Evolutionary conservation across 108 stramenopile species (phyloP), one percentile per base, ranked within the genome.

Genomic region (Chaetoceros muelleri): DNA sequence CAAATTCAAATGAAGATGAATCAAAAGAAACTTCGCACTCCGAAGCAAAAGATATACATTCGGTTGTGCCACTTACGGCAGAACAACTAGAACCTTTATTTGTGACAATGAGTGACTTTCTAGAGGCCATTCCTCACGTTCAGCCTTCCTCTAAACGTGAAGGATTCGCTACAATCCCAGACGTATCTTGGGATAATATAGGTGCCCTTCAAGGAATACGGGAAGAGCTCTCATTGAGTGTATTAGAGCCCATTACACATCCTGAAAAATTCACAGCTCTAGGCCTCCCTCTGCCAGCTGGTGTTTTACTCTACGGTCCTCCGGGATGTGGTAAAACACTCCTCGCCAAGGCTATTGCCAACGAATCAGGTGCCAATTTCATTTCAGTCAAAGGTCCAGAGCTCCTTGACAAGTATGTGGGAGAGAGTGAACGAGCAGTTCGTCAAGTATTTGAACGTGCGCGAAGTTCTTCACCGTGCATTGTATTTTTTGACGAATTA

Each of bases 401-500:
- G 60, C 67, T 92, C 21, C 70, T 92, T 48, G 86, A 88, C 70
- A 92, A 85, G 53, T 98, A 95, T 59, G 96, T 99, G 8, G 99
- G 99, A 21, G 97, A 98, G 73, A 90, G 89, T 60, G 97, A 99
- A 71, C 91, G 81, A 25, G 85, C 85, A 3, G 97, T 99, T 16
- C 82, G 96, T 19, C 67, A 88, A 31, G 89, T 97, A 0, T 93
- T 94, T 65, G 88, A 88, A 53, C 74, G 86, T 24, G 95, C 96
- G 0, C 64, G 92, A 1, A 73, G 78, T 62, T 86, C 82, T 27
- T 78, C 86, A 62, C 99, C 99, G 18, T 98, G 96, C 62, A 85
- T 99, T 10, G 87, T 99, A 25, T 99, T 99, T 64, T 98, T 99
- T 60, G 99, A 99, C 66, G 99, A 99, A 71, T 74, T 99, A 46